Conservation (phyloP, 495 filamentous ascomycete species). For the Aspergillus bertholletiae region DNA sequence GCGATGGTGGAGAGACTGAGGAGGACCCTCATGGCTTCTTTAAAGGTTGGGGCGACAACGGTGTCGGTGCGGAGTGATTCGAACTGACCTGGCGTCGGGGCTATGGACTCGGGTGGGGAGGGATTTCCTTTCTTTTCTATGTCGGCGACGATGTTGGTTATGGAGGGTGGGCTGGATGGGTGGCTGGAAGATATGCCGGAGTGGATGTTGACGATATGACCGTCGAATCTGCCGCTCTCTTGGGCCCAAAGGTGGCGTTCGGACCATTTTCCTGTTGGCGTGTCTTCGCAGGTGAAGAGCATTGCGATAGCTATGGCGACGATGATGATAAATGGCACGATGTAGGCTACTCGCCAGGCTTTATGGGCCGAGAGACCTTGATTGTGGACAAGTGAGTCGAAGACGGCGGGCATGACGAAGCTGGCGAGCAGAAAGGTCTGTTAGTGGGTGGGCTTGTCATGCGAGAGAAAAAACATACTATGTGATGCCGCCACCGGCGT, state of each 20-base stretch:
- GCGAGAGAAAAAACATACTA: constrained; percentile 34
- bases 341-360: constrained; percentile 82
- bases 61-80: constrained; percentile 54
- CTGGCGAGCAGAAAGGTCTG: constrained; percentile 27
- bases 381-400: constrained; percentile 67
- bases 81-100: constrained; percentile 50
- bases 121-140: constrained; percentile 40
- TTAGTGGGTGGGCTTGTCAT: not conserved
- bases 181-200: constrained; percentile 32
- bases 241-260: constrained; percentile 56
- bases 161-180: constrained; percentile 28
- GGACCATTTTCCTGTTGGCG: constrained; percentile 78
- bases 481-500: constrained; percentile 84
- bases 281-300: constrained; percentile 76
- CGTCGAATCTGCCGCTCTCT: constrained; percentile 14
- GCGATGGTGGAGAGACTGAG: constrained; percentile 65
- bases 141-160: constrained; percentile 42
- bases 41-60: constrained; percentile 61
- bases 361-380: constrained; percentile 57
- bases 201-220: constrained; percentile 55
- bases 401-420: constrained; percentile 93
- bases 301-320: constrained; percentile 60
- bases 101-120: constrained; percentile 43
- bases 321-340: constrained; percentile 80
- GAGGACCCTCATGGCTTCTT: constrained; percentile 53